phyloP scores from a whole-genome alignment of 2,329 filamentous ascomycete species.

The Tolypocladium guangdongense region DNA sequence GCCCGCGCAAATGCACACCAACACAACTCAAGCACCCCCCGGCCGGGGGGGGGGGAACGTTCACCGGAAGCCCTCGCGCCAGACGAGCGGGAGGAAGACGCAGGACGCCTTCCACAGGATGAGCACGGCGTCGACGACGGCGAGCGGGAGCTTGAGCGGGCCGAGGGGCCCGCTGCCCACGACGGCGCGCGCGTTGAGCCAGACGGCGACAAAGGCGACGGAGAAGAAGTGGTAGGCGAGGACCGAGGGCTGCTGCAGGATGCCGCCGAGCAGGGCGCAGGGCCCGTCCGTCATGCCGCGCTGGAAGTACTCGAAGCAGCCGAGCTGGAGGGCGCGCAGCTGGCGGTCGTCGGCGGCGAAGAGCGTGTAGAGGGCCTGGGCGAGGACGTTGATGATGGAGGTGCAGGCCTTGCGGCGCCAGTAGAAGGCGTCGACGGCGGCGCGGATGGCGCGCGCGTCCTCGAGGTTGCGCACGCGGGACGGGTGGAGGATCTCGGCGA shows the following conservation, averaged over 20 bases:
- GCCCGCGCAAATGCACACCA: neutral
- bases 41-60: neutral
- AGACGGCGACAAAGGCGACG: constrained; percentile 81
- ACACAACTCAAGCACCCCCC: neutral
- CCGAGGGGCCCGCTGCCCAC: constrained; percentile 21
- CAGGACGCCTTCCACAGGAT: constrained; percentile 73
- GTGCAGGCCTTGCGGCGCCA: constrained; percentile 76
- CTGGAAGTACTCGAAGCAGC: constrained; percentile 90
- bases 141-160: constrained; percentile 42
- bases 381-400: constrained; percentile 93
- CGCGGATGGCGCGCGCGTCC: constrained; percentile 53
- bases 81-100: constrained; percentile 76
- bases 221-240: constrained; percentile 91
- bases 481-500: constrained; percentile 65
- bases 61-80: constrained; percentile 43
- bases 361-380: constrained; percentile 81
- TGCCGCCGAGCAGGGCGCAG: constrained; percentile 67
- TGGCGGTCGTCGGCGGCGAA: constrained; percentile 77
- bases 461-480: constrained; percentile 56
- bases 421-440: constrained; percentile 67
- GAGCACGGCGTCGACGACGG: constrained; percentile 52
- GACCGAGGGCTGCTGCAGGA: constrained; percentile 65
- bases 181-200: constrained; percentile 39
- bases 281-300: constrained; percentile 66
- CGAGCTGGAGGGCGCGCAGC: constrained; percentile 70